Percentiles rank a stretch among this genome's conserved stretches.
Conservation (phyloP, 179 eudicot genomes). For the Carnegiea gigantea region DNA sequence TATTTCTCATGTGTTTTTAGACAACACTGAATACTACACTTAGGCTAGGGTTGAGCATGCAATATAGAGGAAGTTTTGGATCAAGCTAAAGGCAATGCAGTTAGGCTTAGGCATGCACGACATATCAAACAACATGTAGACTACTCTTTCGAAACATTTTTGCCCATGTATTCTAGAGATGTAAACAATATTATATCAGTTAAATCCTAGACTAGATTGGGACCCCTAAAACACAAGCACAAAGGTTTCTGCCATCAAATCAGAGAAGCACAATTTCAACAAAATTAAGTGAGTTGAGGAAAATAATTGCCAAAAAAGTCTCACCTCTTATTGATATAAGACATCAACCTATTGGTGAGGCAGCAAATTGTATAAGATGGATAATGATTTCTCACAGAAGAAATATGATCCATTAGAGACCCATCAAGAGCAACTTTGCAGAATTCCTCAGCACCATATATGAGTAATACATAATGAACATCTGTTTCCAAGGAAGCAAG, state of each 20-base stretch:
- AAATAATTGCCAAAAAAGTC: conserved; percentile 3
- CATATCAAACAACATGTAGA: too few species aligned
- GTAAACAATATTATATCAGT: too few species aligned
- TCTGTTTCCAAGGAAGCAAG: conserved; percentile 36
- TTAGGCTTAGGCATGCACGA: too few species aligned
- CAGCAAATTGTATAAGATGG: conserved; percentile 81
- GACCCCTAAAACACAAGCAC: not conserved
- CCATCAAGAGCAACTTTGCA: conserved; percentile 60
- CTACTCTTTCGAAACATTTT: too few species aligned
- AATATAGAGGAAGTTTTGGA: too few species aligned
- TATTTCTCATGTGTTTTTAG: too few species aligned
- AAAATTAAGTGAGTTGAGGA: not conserved
- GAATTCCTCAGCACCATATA: conserved; percentile 86
- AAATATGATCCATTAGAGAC: conserved; percentile 57
- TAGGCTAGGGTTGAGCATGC: too few species aligned
- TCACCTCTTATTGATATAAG: conserved; percentile 85
- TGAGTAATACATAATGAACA: conserved; percentile 59
- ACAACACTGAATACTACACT: too few species aligned
- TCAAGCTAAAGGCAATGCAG: too few species aligned
- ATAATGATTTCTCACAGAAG: conserved; percentile 57
- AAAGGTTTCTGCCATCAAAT: not conserved
- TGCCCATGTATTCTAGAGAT: too few species aligned
- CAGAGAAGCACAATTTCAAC: conserved; percentile 6
- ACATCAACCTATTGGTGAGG: conserved; percentile 68
- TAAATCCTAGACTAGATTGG: not conserved